Percentiles rank a stretch among this genome's conserved stretches.
These are phyloP conservation scores for Pouteria campechiana DNA, from an alignment of 179 eudicot species.

Conservation along the genomic window DNA sequence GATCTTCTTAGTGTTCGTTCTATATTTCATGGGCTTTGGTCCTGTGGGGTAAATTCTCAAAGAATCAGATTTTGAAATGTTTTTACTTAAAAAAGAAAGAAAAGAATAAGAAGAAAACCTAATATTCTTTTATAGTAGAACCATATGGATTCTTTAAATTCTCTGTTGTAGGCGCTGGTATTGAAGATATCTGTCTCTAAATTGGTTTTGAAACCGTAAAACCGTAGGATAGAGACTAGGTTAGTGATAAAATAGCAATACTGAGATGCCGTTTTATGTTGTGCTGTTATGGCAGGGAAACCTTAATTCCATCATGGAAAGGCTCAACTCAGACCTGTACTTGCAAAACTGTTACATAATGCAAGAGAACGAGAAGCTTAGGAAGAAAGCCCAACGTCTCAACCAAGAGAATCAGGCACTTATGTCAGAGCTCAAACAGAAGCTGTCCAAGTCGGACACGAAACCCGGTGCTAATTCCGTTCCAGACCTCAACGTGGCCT, in stretches of 20 bases:
- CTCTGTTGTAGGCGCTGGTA: neutral
- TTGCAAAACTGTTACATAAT: constrained; percentile 72
- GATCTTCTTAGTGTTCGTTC: constrained; percentile 5
- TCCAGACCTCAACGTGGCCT: constrained; percentile 27
- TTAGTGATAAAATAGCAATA: neutral
- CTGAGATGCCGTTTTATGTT: constrained; percentile 1
- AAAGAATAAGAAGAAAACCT: neutral
- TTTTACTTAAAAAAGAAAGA: too few relatives aligned
- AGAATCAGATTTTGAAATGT: constrained; percentile 5
- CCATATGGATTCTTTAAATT: constrained; percentile 1
- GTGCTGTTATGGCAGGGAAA: neutral
- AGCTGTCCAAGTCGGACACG: constrained; percentile 16
- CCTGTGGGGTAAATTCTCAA: too few relatives aligned
- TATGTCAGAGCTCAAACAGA: constrained; percentile 52
- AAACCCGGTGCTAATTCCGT: constrained; percentile 6
- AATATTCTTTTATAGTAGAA: too few relatives aligned
- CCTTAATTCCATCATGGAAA: constrained; percentile 53
- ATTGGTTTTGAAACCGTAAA: neutral
- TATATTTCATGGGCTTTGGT: too few relatives aligned
- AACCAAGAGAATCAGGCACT: constrained; percentile 71
- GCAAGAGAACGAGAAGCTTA: constrained; percentile 66
- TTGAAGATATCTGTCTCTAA: neutral
- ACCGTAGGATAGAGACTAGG: neutral
- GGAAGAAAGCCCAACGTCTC: constrained; percentile 63
- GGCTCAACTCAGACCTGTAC: constrained; percentile 70